phyloP scores from a whole-genome alignment of 805 yeast species.

The Candida ascalaphidarum region DNA sequence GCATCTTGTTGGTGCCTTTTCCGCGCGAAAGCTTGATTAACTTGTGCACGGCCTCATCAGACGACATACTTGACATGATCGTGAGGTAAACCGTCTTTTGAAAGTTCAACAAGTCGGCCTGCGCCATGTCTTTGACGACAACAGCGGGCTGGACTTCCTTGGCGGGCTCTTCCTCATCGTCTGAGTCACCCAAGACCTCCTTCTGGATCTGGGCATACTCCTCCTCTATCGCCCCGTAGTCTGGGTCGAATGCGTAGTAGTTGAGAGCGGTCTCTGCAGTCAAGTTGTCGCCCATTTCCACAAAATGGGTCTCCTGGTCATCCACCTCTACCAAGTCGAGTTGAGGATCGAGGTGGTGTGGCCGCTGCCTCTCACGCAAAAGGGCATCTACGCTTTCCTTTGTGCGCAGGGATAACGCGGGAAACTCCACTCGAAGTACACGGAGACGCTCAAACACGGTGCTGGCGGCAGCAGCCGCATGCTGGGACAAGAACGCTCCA shows the following conservation, averaged over 20 bases:
- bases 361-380: slow-evolving; percentile 37
- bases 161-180: slow-evolving; percentile 7
- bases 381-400: slow-evolving; percentile 42
- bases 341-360: no score
- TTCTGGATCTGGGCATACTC: slow-evolving; percentile 33
- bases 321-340: slow-evolving; percentile 60
- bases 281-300: slow-evolving; percentile 46
- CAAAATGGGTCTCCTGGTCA: slow-evolving; percentile 47
- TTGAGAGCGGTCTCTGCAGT: slow-evolving; percentile 40
- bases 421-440: slow-evolving; percentile 48
- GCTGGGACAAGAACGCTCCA: slow-evolving; percentile 44
- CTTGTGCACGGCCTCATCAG: slow-evolving; percentile 91
- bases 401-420: slow-evolving; percentile 25
- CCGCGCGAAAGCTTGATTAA: slow-evolving; percentile 39
- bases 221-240: slow-evolving; percentile 42
- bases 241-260: slow-evolving; percentile 41
- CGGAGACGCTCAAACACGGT: slow-evolving; percentile 54
- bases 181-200: slow-evolving; percentile 36
- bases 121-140: slow-evolving; percentile 59
- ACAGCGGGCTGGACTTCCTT: slow-evolving; percentile 4
- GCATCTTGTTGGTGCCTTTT: slow-evolving; percentile 29
- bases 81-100: slow-evolving; percentile 76
- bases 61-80: slow-evolving; percentile 81
- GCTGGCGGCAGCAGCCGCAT: slow-evolving; percentile 36
- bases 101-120: slow-evolving; percentile 49